Percentiles rank a stretch among this genome's conserved stretches.
These are phyloP conservation scores for Mycocentrospora acerina DNA, from an alignment of 2,329 filamentous ascomycete species.

Conservation along the genomic window DNA sequence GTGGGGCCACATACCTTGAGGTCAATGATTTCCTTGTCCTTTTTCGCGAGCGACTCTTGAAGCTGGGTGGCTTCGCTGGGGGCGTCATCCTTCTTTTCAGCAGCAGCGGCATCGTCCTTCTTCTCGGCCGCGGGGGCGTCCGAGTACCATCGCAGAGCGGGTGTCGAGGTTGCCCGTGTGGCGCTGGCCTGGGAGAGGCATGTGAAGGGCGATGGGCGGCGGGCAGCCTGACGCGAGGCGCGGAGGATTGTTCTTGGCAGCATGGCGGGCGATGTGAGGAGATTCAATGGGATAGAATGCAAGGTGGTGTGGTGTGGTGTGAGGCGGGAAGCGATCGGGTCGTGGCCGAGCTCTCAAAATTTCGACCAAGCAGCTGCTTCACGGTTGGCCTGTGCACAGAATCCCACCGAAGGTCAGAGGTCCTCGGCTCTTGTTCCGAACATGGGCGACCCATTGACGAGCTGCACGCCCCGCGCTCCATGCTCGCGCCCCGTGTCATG, in stretches of 20 bases:
- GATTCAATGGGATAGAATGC: neutral
- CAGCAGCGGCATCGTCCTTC: constrained; percentile 41
- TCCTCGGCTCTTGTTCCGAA: constrained; percentile 26
- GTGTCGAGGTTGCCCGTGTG: constrained; percentile 32
- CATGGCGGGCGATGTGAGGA: constrained; percentile 40
- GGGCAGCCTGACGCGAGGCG: constrained; percentile 47
- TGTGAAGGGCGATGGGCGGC: constrained; percentile 44
- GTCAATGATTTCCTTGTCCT: constrained; percentile 72
- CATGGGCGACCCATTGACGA: no score
- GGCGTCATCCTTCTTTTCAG: constrained; percentile 51
- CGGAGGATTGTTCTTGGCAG: constrained; percentile 55
- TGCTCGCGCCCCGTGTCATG: constrained; percentile 7
- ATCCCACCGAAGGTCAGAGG: no score
- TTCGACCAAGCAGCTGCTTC: no score
- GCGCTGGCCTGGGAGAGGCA: constrained; percentile 35
- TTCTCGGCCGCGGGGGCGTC: constrained; percentile 49
- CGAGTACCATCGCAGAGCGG: constrained; percentile 48
- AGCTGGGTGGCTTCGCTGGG: constrained; percentile 37
- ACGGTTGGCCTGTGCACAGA: constrained; percentile 14
- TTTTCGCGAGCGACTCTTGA: constrained; percentile 69
- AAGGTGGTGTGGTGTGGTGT: constrained; percentile 2
- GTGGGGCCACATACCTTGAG: constrained; percentile 69
- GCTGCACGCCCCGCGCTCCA: neutral
- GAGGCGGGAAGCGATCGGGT: constrained; percentile 24
- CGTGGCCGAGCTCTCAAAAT: no score